Percentiles rank a stretch among this genome's conserved stretches.
These are phyloP conservation scores for Fonsecaea pedrosoi DNA, from an alignment of 2,329 filamentous ascomycete genomes.

Conservation along the genomic window DNA sequence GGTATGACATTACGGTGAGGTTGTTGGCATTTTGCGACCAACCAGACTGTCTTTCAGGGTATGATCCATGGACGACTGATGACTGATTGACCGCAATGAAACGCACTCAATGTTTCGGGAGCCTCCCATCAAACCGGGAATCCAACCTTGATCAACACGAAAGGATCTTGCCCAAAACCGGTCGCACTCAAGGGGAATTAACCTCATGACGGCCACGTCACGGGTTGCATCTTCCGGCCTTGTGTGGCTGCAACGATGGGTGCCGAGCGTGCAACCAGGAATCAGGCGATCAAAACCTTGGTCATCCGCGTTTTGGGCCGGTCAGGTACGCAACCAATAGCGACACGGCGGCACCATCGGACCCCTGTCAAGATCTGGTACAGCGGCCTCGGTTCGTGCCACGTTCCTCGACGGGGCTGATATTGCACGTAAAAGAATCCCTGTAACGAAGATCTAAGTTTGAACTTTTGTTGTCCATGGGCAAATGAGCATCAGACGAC, in stretches of 20 bases:
- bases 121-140: background rate
- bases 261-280: constrained; percentile 12
- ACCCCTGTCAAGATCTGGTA: constrained; percentile 16
- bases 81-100: background rate
- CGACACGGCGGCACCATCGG: background rate
- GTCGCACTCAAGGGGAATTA: background rate
- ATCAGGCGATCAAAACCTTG: constrained; percentile 28
- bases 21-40: background rate
- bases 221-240: constrained; percentile 15
- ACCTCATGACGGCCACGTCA: constrained; percentile 30
- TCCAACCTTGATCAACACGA: background rate
- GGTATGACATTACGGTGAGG: constrained; percentile 59
- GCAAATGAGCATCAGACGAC: constrained; percentile 31
- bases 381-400: constrained; percentile 30
- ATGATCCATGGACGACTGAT: background rate
- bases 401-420: constrained; percentile 19
- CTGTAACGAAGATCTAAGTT: constrained; percentile 10
- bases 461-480: background rate
- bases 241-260: background rate
- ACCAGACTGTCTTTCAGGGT: background rate
- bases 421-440: background rate
- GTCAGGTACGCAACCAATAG: constrained; percentile 31
- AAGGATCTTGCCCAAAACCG: background rate
- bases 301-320: constrained; percentile 11
- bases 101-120: constrained; percentile 4